Evolutionary conservation across 73 alveolate species (phyloP).

Genomic region (Halteria grandinella): DNA sequence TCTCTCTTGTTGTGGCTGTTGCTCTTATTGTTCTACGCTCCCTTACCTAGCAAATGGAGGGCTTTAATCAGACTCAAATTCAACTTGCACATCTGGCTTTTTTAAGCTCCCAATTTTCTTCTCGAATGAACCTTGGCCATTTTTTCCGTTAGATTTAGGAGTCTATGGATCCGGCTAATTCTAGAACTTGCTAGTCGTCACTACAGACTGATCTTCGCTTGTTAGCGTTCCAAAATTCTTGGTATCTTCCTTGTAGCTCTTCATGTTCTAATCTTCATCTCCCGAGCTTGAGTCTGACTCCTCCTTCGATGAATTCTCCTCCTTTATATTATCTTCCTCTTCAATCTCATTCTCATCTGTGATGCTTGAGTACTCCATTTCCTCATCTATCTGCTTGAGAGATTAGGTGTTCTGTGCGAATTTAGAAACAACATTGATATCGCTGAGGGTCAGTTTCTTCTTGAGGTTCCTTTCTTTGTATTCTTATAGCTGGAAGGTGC

Average conservation of each 20-base stretch:
- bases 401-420: slow-evolving; percentile 5
- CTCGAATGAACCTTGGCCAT: no score
- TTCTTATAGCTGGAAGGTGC: slow-evolving; percentile 13
- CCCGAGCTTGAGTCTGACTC: background rate
- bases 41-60: no score
- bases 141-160: no score
- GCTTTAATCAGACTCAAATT: no score
- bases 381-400: slow-evolving; percentile 29
- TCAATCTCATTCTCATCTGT: slow-evolving; percentile 6
- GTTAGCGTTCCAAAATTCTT: background rate
- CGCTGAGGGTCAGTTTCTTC: slow-evolving; percentile 1
- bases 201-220: background rate
- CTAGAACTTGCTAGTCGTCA: no score
- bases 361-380: background rate
- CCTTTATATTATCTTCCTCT: background rate
- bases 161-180: background rate
- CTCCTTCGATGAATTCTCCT: background rate
- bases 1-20: no score
- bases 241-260: background rate
- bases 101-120: no score
- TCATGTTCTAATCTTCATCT: background rate
- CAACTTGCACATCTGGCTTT: no score
- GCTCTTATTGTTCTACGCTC: no score
- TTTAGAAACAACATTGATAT: background rate
- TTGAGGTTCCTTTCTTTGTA: slow-evolving; percentile 15